These are phyloP conservation scores for Colletotrichum eleusines DNA, from an alignment of 2,329 filamentous ascomycete genomes.

Conservation along the genomic window DNA sequence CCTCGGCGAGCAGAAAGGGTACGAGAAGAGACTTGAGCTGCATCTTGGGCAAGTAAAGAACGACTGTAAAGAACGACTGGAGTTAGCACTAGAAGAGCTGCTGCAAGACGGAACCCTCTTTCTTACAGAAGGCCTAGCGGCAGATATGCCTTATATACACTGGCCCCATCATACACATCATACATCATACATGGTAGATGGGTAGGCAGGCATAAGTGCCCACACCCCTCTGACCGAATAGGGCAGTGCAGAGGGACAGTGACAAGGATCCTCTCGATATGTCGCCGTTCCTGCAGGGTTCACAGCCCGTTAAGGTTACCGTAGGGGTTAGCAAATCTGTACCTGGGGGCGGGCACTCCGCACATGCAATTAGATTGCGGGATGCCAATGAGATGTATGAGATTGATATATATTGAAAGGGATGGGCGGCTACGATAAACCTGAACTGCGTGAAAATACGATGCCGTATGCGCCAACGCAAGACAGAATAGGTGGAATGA, in stretches of 20 bases:
- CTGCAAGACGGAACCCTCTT: too few relatives aligned
- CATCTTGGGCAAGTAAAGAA: conserved; percentile 13
- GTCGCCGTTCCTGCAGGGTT: conserved; percentile 5
- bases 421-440: neutral
- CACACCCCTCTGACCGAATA: conserved; percentile 13
- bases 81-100: neutral
- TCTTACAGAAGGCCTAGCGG: rapidly evolving
- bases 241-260: conserved; percentile 7
- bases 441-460: neutral
- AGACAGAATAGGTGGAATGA: neutral
- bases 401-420: neutral
- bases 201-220: neutral
- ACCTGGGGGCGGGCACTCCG: conserved; percentile 12
- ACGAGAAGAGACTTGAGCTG: conserved; percentile 30
- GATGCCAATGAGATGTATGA: too few relatives aligned
- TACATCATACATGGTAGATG: too few relatives aligned
- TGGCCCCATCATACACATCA: too few relatives aligned
- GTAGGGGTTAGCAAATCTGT: too few relatives aligned
- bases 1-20: conserved; percentile 21
- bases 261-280: conserved; percentile 9
- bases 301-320: conserved; percentile 2
- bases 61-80: conserved; percentile 3
- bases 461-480: neutral
- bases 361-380: neutral
- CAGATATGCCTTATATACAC: neutral